Percentiles rank a stretch among this genome's conserved stretches.
phyloP scores from a whole-genome alignment of 352 stramenopile species.

The Aphanomyces astaci region DNA sequence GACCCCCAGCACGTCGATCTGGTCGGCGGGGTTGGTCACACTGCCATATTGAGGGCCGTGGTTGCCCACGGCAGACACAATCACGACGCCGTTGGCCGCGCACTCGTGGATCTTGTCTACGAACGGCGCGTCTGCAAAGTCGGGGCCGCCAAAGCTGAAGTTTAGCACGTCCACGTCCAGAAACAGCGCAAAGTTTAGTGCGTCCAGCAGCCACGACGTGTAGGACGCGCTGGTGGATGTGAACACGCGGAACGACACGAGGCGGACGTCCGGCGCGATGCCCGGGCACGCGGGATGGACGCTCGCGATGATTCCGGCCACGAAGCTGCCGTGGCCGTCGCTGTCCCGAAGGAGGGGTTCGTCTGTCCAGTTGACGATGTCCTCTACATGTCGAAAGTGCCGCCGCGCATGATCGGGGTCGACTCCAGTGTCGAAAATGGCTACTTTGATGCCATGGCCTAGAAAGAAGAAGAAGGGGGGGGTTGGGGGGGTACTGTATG shows the following conservation, averaged over 20 bases:
- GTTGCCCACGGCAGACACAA: constrained; percentile 81
- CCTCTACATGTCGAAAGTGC: constrained; percentile 52
- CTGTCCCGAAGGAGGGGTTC: constrained; percentile 65
- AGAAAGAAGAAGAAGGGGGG: neutral
- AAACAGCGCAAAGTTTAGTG: constrained; percentile 85
- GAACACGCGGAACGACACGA: constrained; percentile 83
- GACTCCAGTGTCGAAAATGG: constrained; percentile 81
- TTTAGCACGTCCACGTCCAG: constrained; percentile 75
- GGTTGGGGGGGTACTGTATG: too few species aligned
- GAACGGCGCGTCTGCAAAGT: constrained; percentile 81
- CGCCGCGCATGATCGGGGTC: constrained; percentile 20
- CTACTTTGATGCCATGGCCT: constrained; percentile 69
- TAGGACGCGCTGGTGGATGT: constrained; percentile 79
- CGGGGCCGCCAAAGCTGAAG: constrained; percentile 73
- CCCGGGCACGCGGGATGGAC: constrained; percentile 54
- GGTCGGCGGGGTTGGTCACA: constrained; percentile 77
- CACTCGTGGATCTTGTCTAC: constrained; percentile 84
- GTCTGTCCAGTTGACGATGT: constrained; percentile 83
- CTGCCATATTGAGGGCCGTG: constrained; percentile 77
- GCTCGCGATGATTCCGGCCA: constrained; percentile 64
- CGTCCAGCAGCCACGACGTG: constrained; percentile 86
- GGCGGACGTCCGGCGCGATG: constrained; percentile 61
- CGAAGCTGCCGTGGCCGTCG: constrained; percentile 79
- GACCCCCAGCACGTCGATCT: constrained; percentile 78
- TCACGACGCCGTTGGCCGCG: constrained; percentile 62